phyloP scores from a whole-genome alignment of 140 eudicot species.

The Bidens hawaiensis region DNA sequence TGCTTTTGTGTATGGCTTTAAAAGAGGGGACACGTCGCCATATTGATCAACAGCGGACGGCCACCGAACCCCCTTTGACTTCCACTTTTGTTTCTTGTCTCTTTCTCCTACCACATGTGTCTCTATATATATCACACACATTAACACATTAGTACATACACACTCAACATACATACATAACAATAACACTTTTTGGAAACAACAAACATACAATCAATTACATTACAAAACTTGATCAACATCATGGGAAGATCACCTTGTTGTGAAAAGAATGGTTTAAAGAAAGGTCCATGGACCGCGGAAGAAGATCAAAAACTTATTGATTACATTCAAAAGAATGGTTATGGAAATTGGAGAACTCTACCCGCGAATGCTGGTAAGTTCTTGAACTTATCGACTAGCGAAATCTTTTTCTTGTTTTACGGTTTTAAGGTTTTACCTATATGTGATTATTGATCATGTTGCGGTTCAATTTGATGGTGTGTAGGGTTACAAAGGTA shows the following conservation, averaged over 20 bases:
- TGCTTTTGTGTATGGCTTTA: conserved; percentile 16
- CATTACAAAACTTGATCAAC: conserved; percentile 12
- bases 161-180: background rate
- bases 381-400: background rate
- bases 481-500: conserved; percentile 51
- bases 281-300: conserved; percentile 61
- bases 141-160: too few species aligned
- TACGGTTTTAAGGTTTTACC: too few species aligned
- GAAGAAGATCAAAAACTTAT: conserved; percentile 51
- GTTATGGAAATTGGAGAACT: conserved; percentile 66
- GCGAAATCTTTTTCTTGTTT: too few species aligned
- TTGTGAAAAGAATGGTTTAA: conserved; percentile 53
- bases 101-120: background rate
- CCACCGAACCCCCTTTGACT: conserved; percentile 89
- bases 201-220: background rate
- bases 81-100: conserved; percentile 28
- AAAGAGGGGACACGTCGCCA: conserved; percentile 83
- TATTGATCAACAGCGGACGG: conserved; percentile 66
- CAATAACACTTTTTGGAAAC: background rate
- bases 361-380: conserved; percentile 67
- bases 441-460: too few species aligned
- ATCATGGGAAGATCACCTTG: conserved; percentile 70
- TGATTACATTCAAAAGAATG: conserved; percentile 52
- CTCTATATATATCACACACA: background rate
- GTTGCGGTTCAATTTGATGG: too few species aligned